These are phyloP conservation scores for Zhuliangozyma parablackwelliae DNA, from an alignment of 1,139 yeast species.

Conservation along the genomic window DNA sequence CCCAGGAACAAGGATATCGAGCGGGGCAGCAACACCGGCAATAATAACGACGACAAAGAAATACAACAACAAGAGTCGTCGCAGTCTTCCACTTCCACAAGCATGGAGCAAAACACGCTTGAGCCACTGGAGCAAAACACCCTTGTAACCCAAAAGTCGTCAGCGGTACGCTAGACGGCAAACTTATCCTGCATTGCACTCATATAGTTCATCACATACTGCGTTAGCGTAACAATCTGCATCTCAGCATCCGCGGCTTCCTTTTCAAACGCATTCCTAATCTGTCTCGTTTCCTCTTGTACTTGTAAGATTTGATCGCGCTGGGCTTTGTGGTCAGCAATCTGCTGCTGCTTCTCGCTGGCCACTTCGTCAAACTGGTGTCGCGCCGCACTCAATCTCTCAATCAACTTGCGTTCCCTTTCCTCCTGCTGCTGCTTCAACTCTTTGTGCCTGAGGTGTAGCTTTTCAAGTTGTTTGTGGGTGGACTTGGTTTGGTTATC, in stretches of 20 bases:
- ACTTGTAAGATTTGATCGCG: conserved; percentile 45
- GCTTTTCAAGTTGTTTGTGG: conserved; percentile 48
- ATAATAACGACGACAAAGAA: conserved; percentile 7
- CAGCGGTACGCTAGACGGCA: background rate
- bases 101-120: too few relatives aligned
- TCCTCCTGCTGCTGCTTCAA: conserved; percentile 46
- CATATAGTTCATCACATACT: conserved; percentile 40
- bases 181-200: conserved; percentile 12
- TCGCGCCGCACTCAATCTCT: conserved; percentile 42
- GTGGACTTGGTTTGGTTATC: conserved; percentile 47
- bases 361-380: conserved; percentile 45
- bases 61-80: too few relatives aligned
- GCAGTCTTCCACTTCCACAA: too few relatives aligned
- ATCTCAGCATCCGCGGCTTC: conserved; percentile 53
- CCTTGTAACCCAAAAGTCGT: too few relatives aligned
- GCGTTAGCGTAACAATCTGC: conserved; percentile 52
- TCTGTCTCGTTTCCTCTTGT: conserved; percentile 41
- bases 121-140: too few relatives aligned
- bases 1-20: conserved; percentile 31
- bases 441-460: conserved; percentile 51
- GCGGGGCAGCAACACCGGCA: conserved; percentile 15
- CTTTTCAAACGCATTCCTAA: conserved; percentile 43
- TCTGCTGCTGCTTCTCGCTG: conserved; percentile 48
- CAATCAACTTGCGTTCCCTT: conserved; percentile 41
- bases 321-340: conserved; percentile 47